These are phyloP conservation scores for Gossypium armourianum DNA, from an alignment of 441 rosid species.

Conservation along the genomic window DNA sequence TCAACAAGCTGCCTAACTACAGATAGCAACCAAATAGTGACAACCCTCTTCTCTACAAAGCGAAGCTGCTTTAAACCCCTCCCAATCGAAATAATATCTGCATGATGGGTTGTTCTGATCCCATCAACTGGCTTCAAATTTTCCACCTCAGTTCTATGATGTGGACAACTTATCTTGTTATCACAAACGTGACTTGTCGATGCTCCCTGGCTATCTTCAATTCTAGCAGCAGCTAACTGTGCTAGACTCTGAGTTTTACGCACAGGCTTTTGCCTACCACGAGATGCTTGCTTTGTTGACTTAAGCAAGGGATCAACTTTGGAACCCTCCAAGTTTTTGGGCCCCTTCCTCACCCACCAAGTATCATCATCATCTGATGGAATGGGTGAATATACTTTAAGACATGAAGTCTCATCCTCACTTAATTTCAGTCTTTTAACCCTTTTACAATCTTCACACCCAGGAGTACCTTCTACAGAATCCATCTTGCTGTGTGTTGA, in stretches of 20 bases:
- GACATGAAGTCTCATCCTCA: constrained; percentile 57
- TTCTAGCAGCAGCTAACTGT: constrained; percentile 85
- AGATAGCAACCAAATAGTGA: constrained; percentile 67
- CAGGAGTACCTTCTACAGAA: constrained; percentile 49
- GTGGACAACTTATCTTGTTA: constrained; percentile 57
- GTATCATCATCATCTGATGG: constrained; percentile 81
- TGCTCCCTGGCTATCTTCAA: constrained; percentile 96
- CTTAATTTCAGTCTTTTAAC: constrained; percentile 61
- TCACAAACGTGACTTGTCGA: constrained; percentile 94
- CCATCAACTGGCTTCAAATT: constrained; percentile 45
- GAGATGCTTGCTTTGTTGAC: constrained; percentile 55
- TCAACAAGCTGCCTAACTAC: constrained; percentile 69
- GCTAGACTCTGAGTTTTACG: constrained; percentile 86
- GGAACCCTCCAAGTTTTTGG: constrained; percentile 40
- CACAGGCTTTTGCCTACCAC: constrained; percentile 75
- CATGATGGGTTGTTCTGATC: constrained; percentile 31
- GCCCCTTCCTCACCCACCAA: constrained; percentile 88
- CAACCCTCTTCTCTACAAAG: constrained; percentile 65
- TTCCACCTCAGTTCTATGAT: constrained; percentile 46
- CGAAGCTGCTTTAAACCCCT: constrained; percentile 66
- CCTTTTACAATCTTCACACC: constrained; percentile 85
- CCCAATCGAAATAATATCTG: constrained; percentile 63
- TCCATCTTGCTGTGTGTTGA: constrained; percentile 46
- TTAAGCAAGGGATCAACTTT: constrained; percentile 67
- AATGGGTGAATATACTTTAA: constrained; percentile 59